Evolutionary conservation across 352 stramenopile genomes (phyloP).

Genomic region (Phytophthora pini): DNA sequence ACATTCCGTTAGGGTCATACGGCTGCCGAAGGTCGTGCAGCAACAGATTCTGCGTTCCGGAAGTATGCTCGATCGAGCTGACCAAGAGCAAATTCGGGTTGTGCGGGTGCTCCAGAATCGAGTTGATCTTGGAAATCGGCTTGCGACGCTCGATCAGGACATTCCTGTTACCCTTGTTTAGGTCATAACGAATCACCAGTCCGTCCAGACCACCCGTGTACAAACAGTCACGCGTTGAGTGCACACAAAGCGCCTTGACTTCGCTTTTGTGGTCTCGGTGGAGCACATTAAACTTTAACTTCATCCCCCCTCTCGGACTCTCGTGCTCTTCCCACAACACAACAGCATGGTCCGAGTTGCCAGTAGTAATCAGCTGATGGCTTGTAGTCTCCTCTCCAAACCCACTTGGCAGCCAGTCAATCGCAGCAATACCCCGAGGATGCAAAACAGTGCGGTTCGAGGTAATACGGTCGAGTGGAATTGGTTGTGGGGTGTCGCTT

Average conservation of each 20-base stretch:
- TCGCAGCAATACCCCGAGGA: conserved; percentile 63
- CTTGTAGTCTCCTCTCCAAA: conserved; percentile 55
- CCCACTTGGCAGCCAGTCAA: conserved; percentile 72
- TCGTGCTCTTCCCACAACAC: conserved; percentile 81
- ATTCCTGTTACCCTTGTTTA: conserved; percentile 48
- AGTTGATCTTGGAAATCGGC: conserved; percentile 88
- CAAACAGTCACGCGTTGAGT: conserved; percentile 70
- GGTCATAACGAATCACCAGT: conserved; percentile 73
- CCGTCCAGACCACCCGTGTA: conserved; percentile 82
- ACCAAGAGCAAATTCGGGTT: conserved; percentile 84
- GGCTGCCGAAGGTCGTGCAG: conserved; percentile 77
- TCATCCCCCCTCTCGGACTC: conserved; percentile 26
- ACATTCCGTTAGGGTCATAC: conserved; percentile 59
- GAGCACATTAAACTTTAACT: conserved; percentile 74
- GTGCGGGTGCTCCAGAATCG: conserved; percentile 81
- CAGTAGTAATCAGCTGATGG: conserved; percentile 67
- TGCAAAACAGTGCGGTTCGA: conserved; percentile 71
- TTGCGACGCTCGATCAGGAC: conserved; percentile 78
- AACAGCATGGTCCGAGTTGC: conserved; percentile 73
- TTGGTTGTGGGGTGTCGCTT: conserved; percentile 44
- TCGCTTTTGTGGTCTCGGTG: conserved; percentile 83
- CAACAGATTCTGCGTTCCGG: conserved; percentile 63
- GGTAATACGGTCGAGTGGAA: conserved; percentile 64
- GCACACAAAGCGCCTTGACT: conserved; percentile 76
- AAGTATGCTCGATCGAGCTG: conserved; percentile 66